Percentiles rank a stretch among this genome's conserved stretches.
Conservation (phyloP, 2,329 filamentous ascomycete species). For the Verticillium alfalfae region DNA sequence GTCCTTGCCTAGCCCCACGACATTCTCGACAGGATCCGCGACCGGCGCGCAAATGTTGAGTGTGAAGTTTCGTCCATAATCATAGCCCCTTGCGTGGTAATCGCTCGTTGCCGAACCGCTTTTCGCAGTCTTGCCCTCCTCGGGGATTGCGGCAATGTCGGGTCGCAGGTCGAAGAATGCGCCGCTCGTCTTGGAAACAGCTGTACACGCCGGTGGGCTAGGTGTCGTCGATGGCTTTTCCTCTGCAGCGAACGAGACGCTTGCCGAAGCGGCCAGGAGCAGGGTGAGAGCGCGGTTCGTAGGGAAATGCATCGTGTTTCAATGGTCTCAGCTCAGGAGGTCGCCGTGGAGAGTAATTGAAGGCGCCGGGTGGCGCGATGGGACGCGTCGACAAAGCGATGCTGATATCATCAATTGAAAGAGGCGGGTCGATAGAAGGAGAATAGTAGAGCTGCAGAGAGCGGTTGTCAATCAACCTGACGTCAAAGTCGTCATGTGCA, state of each 20-base stretch:
- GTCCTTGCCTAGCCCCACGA: conserved; percentile 57
- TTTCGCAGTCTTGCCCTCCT: conserved; percentile 38
- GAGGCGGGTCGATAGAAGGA: not conserved
- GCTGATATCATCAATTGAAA: conserved; percentile 6
- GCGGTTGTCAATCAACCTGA: not conserved
- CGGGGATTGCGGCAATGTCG: conserved; percentile 40
- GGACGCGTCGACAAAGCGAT: not conserved
- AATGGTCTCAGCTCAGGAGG: not conserved
- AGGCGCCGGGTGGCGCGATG: conserved; percentile 5
- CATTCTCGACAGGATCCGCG: conserved; percentile 57
- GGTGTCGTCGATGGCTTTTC: conserved; percentile 34
- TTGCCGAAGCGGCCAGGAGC: conserved; percentile 25
- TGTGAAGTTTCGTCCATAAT: conserved; percentile 77
- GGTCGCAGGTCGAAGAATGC: conserved; percentile 55
- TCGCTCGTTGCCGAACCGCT: conserved; percentile 35
- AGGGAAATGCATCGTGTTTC: conserved; percentile 15
- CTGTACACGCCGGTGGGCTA: conserved; percentile 46
- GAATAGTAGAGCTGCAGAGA: not conserved
- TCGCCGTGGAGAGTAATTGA: not conserved
- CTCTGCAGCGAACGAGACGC: conserved; percentile 22
- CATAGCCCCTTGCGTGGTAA: conserved; percentile 65
- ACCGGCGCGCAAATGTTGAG: conserved; percentile 76
- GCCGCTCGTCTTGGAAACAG: conserved; percentile 47
- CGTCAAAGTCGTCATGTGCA: not conserved
- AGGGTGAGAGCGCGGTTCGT: conserved; percentile 20